Base-by-base conservation (phyloP, 2,329 filamentous ascomycete species). In the Penicillium capsulatum region DNA sequence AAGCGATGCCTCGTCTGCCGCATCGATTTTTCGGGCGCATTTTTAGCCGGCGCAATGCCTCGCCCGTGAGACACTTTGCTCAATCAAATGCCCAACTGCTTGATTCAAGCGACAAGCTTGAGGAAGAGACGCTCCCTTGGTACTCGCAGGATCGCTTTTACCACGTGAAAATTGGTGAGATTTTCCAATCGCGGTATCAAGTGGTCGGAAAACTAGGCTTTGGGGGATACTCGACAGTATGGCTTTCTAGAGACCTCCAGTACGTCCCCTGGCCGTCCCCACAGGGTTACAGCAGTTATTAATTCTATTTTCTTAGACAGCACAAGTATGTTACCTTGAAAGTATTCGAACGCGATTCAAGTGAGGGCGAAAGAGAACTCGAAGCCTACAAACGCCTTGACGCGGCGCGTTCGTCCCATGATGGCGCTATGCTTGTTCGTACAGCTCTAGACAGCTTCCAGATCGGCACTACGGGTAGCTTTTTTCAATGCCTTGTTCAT, bases 401-500 rank as follows among this genome's bases (percentile, higher is more conserved):
- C 13, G 42, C 11, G 3, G 5, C 54, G 11, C 46, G 44, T 3
- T 38, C 52, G 17, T 40, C 24, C 20, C 47, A 54, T 39, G 34
- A 34, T 26, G 53, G 52, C 11, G 27, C 34, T 14, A 17, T 45
- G 9, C 43, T 53, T 17, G 40, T 59, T 19, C 48, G 49, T 27
- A 19, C 10, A n/a, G 35, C 42, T 7, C 13, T 49, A 3, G 52
- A 58, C 44, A 31, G 40, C 27, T 60, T 59, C 28, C 32, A 54
- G 40, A 35, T 52, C 31, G 35, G 26, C 14, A 41, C 45, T 31
- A 15, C 45, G 1, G 31, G 36, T 28, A 40, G 44, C 9, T 7
- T 7, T 7, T 17, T 38, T 17, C 34, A 44, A 31, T 56, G 53
- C 32, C 46, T 60, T 15, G 35, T 59, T 5, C 48, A 54, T 40